Evolutionary conservation across 768 basidiomycete species (phyloP), one percentile per base, ranked within the genome.

Genomic region (Psilocybe azurescens): DNA sequence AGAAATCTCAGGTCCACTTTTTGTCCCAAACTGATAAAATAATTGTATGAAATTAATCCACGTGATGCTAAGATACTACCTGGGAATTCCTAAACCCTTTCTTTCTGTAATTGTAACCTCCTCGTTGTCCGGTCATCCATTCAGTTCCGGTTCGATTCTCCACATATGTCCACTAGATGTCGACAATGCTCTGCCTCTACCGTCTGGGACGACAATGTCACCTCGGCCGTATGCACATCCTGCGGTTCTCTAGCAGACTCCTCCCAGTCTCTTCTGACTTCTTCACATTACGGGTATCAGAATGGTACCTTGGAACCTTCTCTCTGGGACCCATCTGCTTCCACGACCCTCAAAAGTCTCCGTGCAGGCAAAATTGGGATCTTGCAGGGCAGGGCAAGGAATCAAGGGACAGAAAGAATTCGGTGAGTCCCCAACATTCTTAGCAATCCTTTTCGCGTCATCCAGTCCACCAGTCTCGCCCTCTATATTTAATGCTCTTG

Each of bases 231-330:
- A 61, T 94, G 92, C 74, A 84, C 84, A 11, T 55, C 63, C n/a
- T 93, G 92, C 66, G 92, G 89, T 14, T 87, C 86, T n/a, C 83
- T 94, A 18, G 78, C 75, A 9, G 86, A 91, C 67, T 79, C 90
- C 0, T 77, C 81, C 13, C 89, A 88, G 77, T 80, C 79, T 29
- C 74, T 90, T 44, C 83, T 94, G 53, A 79, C 84, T 7, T 77
- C 82, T 39, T 62, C 70, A 20, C 62, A 60, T 24, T 78, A 83
- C 63, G 65, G 69, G 67, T 76, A 49, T 57, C 69, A 32, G 74
- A 78, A 60, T 57, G 69, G 72, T 58, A 78, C 77, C 9, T 67
- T 64, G 61, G 72, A 66, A 67, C 61, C 58, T 69, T 69, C 60
- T 61, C 68, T 74, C 48, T 76, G 73, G 76, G 72, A 75, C 64